These are phyloP conservation scores for Syzygium jambos DNA, from an alignment of 345 rosid species.

Conservation along the genomic window DNA sequence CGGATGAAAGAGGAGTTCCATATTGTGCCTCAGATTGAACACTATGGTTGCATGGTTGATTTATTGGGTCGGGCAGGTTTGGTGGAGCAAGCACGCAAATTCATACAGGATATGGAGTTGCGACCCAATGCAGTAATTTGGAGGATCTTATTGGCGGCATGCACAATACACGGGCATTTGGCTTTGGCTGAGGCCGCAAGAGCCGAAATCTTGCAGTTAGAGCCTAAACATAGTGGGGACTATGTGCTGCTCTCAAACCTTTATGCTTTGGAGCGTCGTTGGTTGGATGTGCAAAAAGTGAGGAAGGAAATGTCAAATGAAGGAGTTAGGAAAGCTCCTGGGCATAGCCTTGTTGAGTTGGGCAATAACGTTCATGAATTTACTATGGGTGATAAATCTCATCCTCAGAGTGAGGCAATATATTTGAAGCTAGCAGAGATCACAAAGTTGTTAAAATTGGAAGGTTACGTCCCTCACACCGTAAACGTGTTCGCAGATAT, in stretches of 20 bases:
- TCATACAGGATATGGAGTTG: conserved; percentile 46
- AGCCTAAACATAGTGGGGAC: conserved; percentile 74
- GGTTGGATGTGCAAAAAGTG: conserved; percentile 60
- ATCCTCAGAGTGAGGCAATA: conserved; percentile 45
- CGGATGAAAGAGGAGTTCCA: conserved; percentile 59
- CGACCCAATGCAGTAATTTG: conserved; percentile 71
- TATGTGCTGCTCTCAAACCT: conserved; percentile 78
- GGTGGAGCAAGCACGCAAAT: conserved; percentile 51
- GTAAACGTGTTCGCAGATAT: conserved; percentile 56
- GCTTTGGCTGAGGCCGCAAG: conserved; percentile 58
- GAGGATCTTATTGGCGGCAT: conserved; percentile 72
- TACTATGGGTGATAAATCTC: conserved; percentile 55
- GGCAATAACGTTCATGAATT: conserved; percentile 61
- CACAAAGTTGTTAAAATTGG: conserved; percentile 36
- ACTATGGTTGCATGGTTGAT: conserved; percentile 88
- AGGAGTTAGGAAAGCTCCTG: conserved; percentile 63
- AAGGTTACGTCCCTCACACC: conserved; percentile 56
- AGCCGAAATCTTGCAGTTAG: conserved; percentile 35
- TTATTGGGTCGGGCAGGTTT: conserved; percentile 73
- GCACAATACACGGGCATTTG: conserved; percentile 51
- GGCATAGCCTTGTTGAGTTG: conserved; percentile 69
- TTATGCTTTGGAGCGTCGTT: conserved; percentile 68
- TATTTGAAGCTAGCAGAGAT: conserved; percentile 52
- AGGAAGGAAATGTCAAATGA: conserved; percentile 48
- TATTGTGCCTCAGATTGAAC: conserved; percentile 69